phyloP scores from a whole-genome alignment of 176 grass and related monocot species.

The Triticum timopheevii region DNA sequence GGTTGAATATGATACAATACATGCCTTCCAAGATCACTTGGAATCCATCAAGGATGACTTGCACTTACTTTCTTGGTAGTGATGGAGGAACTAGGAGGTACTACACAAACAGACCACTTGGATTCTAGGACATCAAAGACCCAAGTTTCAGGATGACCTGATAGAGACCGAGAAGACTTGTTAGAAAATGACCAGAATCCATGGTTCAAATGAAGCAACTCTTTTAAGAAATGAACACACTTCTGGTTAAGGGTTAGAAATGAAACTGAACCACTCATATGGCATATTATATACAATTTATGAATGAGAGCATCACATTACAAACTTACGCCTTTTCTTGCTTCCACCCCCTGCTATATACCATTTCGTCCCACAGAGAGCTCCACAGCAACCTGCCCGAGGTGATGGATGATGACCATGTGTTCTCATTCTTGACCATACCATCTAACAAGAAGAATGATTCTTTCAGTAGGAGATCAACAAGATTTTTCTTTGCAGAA shows the following conservation, averaged over 20 bases:
- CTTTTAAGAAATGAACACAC: neutral
- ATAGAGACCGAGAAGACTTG: constrained; percentile 16
- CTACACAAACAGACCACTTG: constrained; percentile 82
- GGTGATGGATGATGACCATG: constrained; percentile 89
- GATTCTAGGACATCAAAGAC: constrained; percentile 83
- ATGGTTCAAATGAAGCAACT: neutral
- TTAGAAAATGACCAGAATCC: neutral
- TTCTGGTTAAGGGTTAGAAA: neutral
- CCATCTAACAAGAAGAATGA: constrained; percentile 65
- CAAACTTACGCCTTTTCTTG: constrained; percentile 89
- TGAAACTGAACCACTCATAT: neutral
- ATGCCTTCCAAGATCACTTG: neutral
- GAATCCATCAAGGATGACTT: constrained; percentile 21
- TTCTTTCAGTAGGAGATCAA: constrained; percentile 26
- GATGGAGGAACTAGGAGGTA: constrained; percentile 80
- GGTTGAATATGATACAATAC: neutral
- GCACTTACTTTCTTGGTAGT: constrained; percentile 79
- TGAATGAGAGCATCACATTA: neutral
- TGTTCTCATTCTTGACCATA: constrained; percentile 94
- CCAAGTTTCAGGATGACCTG: constrained; percentile 84
- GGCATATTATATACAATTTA: neutral
- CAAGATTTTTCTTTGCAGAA: constrained; percentile 1
- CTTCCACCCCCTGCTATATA: constrained; percentile 96
- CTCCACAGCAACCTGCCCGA: constrained; percentile 86
- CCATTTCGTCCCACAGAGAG: constrained; percentile 98